These are phyloP conservation scores for Lyophyllum atratum DNA, from an alignment of 768 basidiomycete species.

Conservation along the genomic window DNA sequence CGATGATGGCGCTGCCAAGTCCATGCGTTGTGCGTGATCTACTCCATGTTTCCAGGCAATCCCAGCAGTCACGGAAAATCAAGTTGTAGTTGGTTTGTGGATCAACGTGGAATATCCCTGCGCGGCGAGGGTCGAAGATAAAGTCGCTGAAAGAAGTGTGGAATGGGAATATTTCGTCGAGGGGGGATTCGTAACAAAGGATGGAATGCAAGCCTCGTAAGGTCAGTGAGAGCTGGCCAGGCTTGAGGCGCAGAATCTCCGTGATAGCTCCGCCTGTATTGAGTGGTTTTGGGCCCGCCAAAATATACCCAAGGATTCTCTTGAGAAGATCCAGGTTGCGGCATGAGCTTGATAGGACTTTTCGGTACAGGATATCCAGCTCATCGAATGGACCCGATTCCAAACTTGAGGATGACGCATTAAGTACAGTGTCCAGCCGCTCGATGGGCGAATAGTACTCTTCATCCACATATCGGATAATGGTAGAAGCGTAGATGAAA, in stretches of 20 bases:
- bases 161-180: background rate
- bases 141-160: background rate
- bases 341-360: background rate
- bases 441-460: background rate
- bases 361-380: background rate
- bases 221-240: background rate
- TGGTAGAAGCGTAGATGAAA: background rate
- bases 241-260: background rate
- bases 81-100: background rate
- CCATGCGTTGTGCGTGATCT: background rate
- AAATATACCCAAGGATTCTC: background rate
- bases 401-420: background rate
- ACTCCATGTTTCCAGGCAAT: background rate
- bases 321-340: background rate
- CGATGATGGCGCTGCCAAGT: background rate
- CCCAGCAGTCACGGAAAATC: background rate
- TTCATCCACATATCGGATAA: background rate
- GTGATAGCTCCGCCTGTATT: background rate
- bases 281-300: too few relatives aligned
- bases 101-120: background rate
- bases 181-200: background rate
- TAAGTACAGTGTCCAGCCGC: background rate
- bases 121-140: background rate
- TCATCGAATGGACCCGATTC: background rate
- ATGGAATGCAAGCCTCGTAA: background rate